These are phyloP conservation scores for Fusarium neocosmosporiellum DNA, from an alignment of 2,329 filamentous ascomycete species.

Conservation along the genomic window DNA sequence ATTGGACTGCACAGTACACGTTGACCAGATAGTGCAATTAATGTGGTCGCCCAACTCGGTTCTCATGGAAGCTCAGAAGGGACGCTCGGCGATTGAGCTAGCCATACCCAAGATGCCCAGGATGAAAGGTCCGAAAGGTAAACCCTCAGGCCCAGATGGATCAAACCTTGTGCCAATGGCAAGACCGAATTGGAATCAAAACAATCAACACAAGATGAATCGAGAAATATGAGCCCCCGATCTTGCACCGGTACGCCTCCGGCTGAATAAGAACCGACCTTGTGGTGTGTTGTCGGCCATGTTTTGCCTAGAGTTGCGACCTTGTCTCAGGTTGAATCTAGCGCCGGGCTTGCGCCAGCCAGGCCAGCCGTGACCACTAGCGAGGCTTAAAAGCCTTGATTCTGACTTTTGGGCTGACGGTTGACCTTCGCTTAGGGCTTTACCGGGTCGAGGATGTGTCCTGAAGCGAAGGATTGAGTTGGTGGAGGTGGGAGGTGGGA, in stretches of 20 bases:
- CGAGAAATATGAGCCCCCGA: background rate
- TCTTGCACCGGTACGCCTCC: background rate
- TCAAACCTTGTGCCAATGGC: background rate
- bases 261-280: background rate
- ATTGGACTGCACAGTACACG: background rate
- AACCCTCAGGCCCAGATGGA: background rate
- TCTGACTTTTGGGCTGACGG: background rate
- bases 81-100: background rate
- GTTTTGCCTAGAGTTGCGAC: slow-evolving; percentile 1
- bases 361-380: slow-evolving; percentile 17
- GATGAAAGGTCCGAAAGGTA: background rate
- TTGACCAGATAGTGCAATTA: background rate
- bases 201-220: background rate
- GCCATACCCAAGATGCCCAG: background rate
- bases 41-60: background rate
- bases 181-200: background rate
- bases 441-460: background rate
- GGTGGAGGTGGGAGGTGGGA: slow-evolving; percentile 4
- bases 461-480: background rate
- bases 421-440: slow-evolving; percentile 9
- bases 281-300: background rate
- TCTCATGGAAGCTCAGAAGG: background rate
- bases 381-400: slow-evolving; percentile 5
- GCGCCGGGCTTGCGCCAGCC: slow-evolving; percentile 21
- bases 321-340: slow-evolving; percentile 35